Base-by-base conservation (phyloP, 1,139 yeast species). In the Candida sp. region DNA sequence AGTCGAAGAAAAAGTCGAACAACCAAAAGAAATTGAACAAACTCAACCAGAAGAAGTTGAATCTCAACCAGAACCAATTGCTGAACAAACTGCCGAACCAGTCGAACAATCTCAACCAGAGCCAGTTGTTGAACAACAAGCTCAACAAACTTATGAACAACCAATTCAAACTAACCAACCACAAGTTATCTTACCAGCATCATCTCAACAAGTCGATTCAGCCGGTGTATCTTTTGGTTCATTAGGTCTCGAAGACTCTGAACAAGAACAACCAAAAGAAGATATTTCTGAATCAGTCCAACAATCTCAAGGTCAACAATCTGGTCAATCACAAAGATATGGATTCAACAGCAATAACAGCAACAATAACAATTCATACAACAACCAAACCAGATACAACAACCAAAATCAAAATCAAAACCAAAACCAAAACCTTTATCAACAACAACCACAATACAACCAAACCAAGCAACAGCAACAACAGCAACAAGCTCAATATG, bases 181-280 rank as follows among this genome's bases (percentile, higher is more conserved):
- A 58, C 78, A 85, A 50, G 93, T 86, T 48, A 83, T 84, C 42
- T 77, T 86, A 58, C 93, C 93, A 51, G 63, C 75, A 35, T 63
- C 75, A 41, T 79, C 75, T 56, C 68, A 73, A 49, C 67, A 73
- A 49, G 68, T 72, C 38, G 77, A 77, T 55, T 72, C 79, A 46
- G 82, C 81, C 41, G 88, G 87, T 52, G 85, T 84, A 44, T 84
- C 86, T 43, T 84, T 84, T 56, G 89, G 90, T 43, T 79, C 86
- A 15, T 71, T 82, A 61, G 68, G 80, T 35, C 67, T 77, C 52
- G 74, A 69, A 38, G 82, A 77, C 39, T 72, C 72, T 40, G 51
- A 49, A 30, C 51, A 52, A 45, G 52, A 43, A 33, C 47, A 42
- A 38, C 41, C 45, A 12, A 43, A 40, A 33, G 39, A 42, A 40